Percentiles rank a stretch among this genome's conserved stretches.
Evolutionary conservation across 129 eudicot genomes (phyloP).

Genomic region (Helichrysum umbraculigerum): DNA sequence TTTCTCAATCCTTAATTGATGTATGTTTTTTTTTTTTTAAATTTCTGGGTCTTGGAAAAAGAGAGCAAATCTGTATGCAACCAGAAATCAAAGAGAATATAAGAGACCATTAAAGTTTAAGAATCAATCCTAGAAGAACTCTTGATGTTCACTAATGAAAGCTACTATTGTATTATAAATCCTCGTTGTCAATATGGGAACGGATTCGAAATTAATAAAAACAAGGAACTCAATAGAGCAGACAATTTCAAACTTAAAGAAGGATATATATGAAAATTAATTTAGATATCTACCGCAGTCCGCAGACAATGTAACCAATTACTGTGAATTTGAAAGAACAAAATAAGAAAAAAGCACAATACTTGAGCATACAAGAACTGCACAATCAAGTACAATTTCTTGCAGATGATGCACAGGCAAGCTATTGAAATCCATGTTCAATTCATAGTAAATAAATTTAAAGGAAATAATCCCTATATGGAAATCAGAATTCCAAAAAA

Average conservation of each 20-base stretch:
- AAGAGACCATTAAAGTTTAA: neutral
- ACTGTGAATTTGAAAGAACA: neutral
- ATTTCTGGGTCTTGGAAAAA: neutral
- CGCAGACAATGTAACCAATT: neutral
- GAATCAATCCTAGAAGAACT: neutral
- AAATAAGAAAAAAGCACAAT: neutral
- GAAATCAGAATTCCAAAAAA: constrained; percentile 29
- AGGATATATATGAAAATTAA: neutral
- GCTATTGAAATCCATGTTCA: constrained; percentile 13
- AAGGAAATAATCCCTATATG: constrained; percentile 9
- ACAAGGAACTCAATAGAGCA: neutral
- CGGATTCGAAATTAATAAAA: neutral
- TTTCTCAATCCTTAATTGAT: neutral
- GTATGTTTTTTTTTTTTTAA: no score
- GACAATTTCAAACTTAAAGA: neutral
- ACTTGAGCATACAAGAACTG: neutral
- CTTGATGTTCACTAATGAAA: neutral
- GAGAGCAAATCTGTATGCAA: neutral
- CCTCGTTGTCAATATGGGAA: neutral
- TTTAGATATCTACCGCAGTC: neutral
- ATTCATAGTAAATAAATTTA: neutral
- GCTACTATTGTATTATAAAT: no score
- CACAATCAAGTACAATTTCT: constrained; percentile 22
- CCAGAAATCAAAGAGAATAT: neutral
- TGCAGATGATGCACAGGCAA: constrained; percentile 18